These are phyloP conservation scores for Suillus hirtellus DNA, from an alignment of 768 basidiomycete species.

Conservation along the genomic window DNA sequence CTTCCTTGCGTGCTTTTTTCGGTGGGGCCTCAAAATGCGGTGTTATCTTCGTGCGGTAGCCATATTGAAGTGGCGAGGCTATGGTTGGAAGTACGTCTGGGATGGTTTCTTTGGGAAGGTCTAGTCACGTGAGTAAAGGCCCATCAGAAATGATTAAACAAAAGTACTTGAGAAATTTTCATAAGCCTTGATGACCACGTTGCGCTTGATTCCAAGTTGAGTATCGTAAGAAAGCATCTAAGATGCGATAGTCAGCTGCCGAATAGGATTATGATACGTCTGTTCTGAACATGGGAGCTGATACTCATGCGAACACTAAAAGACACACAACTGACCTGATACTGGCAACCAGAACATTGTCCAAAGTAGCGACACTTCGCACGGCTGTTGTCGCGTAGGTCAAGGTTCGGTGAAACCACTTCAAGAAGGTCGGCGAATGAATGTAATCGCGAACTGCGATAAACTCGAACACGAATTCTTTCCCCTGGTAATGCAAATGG, in stretches of 20 bases:
- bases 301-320: not conserved
- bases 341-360: conserved; percentile 90
- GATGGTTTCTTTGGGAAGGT: conserved; percentile 52
- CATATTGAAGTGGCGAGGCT: conserved; percentile 86
- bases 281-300: not conserved
- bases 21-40: conserved; percentile 90
- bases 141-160: conserved; percentile 26
- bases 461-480: conserved; percentile 68
- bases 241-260: not conserved
- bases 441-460: conserved; percentile 67
- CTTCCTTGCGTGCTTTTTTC: conserved; percentile 34
- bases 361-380: conserved; percentile 88
- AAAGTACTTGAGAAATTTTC: conserved; percentile 57
- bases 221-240: conserved; percentile 87
- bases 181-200: conserved; percentile 84
- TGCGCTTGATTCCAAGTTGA: conserved; percentile 85
- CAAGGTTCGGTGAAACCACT: conserved; percentile 60
- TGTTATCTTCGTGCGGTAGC: conserved; percentile 95
- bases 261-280: not conserved
- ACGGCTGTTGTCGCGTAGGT: conserved; percentile 62
- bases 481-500: conserved; percentile 89
- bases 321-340: conserved; percentile 57
- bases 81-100: conserved; percentile 75
- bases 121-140: conserved; percentile 28
- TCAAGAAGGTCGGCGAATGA: conserved; percentile 76